Evolutionary conservation across 441 rosid genomes (phyloP).

Genomic region (Adansonia gregorii): DNA sequence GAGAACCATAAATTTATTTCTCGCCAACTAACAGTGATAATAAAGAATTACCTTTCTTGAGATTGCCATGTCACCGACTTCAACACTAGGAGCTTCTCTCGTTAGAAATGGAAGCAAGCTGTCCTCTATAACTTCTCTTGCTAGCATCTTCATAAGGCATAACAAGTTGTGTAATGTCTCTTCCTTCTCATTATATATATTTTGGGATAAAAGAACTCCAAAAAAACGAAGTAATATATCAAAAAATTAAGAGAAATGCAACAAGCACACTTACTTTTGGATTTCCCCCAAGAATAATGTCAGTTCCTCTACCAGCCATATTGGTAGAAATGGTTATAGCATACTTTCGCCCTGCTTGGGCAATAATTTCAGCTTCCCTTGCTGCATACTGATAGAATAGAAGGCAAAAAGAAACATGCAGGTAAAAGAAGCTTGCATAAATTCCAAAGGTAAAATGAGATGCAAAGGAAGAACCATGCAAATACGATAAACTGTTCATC

Average conservation of each 20-base stretch:
- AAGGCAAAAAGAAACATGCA: slow-evolving; percentile 15
- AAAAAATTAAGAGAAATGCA: slow-evolving; percentile 16
- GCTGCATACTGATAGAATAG: slow-evolving; percentile 77
- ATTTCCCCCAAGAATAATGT: slow-evolving; percentile 94
- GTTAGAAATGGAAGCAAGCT: slow-evolving; percentile 79
- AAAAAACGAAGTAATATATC: slow-evolving; percentile 9
- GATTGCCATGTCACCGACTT: slow-evolving; percentile 49
- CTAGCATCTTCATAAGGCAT: slow-evolving; percentile 66
- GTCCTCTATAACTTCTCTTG: slow-evolving; percentile 86
- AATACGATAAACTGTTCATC: slow-evolving; percentile 21
- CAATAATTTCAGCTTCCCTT: slow-evolving; percentile 91
- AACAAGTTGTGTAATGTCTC: slow-evolving; percentile 19
- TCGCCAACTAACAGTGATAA: slow-evolving; percentile 24
- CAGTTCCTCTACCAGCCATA: slow-evolving; percentile 99
- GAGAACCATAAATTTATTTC: slow-evolving; percentile 27
- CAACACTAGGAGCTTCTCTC: slow-evolving; percentile 55
- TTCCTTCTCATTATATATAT: slow-evolving; percentile 12
- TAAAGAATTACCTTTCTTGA: slow-evolving; percentile 60
- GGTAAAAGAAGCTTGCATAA: slow-evolving; percentile 24
- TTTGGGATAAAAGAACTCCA: slow-evolving; percentile 16
- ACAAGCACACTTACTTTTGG: slow-evolving; percentile 63
- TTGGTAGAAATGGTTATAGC: slow-evolving; percentile 96
- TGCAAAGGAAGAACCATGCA: slow-evolving; percentile 3
- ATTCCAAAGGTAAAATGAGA: slow-evolving; percentile 11
- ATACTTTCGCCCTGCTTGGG: slow-evolving; percentile 92